phyloP scores from a whole-genome alignment of 2,329 filamentous ascomycete species.

The Allantophomopsis cytisporea region DNA sequence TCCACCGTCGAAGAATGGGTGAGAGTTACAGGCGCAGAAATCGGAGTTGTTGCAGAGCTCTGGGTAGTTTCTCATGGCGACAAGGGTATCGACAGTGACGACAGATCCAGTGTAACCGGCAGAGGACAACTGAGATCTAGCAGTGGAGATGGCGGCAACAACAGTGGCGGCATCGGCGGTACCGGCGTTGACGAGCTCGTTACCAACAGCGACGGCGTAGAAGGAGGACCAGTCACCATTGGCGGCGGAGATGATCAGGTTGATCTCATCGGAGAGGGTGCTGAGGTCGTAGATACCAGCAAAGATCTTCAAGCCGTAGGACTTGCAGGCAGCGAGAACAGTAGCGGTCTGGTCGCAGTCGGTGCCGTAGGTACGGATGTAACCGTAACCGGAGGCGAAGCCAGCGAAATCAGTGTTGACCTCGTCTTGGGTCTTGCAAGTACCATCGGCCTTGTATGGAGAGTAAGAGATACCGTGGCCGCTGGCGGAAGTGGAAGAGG shows the following conservation, averaged over 20 bases:
- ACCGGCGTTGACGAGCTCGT: constrained; percentile 63
- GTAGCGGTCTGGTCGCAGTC: constrained; percentile 62
- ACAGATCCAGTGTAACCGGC: constrained; percentile 61
- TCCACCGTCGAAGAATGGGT: constrained; percentile 68
- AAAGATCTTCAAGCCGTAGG: constrained; percentile 57
- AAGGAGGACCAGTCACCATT: constrained; percentile 53
- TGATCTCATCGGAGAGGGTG: constrained; percentile 39
- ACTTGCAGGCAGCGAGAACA: constrained; percentile 47
- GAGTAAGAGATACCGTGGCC: constrained; percentile 40
- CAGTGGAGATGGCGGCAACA: constrained; percentile 39
- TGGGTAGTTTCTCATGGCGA: constrained; percentile 50
- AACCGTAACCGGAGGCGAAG: constrained; percentile 37
- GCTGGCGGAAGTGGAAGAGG: not conserved
- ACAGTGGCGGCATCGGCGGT: constrained; percentile 37
- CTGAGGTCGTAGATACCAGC: constrained; percentile 58
- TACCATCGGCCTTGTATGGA: constrained; percentile 37
- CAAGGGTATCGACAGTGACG: constrained; percentile 70
- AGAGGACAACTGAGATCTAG: constrained; percentile 39
- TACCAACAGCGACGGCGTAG: constrained; percentile 64
- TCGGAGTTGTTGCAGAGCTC: constrained; percentile 61
- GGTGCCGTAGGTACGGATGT: constrained; percentile 66
- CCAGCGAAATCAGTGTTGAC: constrained; percentile 50
- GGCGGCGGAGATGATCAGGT: constrained; percentile 44
- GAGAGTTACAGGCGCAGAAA: constrained; percentile 69
- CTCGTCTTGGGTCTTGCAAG: constrained; percentile 53